phyloP scores from a whole-genome alignment of 2,329 filamentous ascomycete species.

The Neophaeococcomyces aloes region DNA sequence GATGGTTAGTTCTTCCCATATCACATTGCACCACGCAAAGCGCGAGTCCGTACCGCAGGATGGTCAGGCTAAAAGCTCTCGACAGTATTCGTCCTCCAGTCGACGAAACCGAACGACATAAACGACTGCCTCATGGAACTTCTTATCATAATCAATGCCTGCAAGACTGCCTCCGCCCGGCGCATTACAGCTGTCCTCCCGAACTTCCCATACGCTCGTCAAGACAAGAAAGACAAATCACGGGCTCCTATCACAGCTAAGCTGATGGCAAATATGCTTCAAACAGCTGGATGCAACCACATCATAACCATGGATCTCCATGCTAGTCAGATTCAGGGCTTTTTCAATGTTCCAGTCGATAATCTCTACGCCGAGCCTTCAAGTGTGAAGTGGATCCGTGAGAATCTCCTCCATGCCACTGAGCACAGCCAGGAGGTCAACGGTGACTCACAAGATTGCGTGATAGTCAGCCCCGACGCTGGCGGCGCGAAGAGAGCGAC shows the following conservation, averaged over 20 bases:
- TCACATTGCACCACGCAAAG: too few relatives aligned
- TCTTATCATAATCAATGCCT: slow-evolving; percentile 95
- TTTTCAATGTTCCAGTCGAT: slow-evolving; percentile 75
- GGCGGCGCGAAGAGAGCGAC: slow-evolving; percentile 90
- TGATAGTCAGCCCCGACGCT: slow-evolving; percentile 90
- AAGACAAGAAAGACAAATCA: slow-evolving; percentile 96
- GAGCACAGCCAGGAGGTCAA: slow-evolving; percentile 17
- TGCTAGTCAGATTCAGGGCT: slow-evolving; percentile 86
- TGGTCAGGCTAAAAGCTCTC: too few relatives aligned
- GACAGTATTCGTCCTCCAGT: slow-evolving; percentile 91
- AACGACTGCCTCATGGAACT: slow-evolving; percentile 98
- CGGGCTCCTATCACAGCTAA: slow-evolving; percentile 94
- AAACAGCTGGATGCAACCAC: slow-evolving; percentile 84
- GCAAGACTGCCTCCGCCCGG: slow-evolving; percentile 71
- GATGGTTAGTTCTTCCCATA: too few relatives aligned
- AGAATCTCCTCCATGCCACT: slow-evolving; percentile 70
- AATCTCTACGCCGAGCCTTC: slow-evolving; percentile 91
- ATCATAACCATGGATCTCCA: slow-evolving; percentile 96
- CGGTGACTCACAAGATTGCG: slow-evolving; percentile 40
- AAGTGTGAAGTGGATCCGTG: slow-evolving; percentile 79
- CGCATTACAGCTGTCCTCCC: slow-evolving; percentile 92
- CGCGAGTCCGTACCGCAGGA: too few relatives aligned
- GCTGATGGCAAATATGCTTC: slow-evolving; percentile 94
- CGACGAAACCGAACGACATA: slow-evolving; percentile 87
- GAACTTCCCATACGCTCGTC: slow-evolving; percentile 91